Percentiles rank a stretch among this genome's conserved stretches.
Conservation (phyloP, 2,329 filamentous ascomycete genomes). For the Epichloe uncinata region DNA sequence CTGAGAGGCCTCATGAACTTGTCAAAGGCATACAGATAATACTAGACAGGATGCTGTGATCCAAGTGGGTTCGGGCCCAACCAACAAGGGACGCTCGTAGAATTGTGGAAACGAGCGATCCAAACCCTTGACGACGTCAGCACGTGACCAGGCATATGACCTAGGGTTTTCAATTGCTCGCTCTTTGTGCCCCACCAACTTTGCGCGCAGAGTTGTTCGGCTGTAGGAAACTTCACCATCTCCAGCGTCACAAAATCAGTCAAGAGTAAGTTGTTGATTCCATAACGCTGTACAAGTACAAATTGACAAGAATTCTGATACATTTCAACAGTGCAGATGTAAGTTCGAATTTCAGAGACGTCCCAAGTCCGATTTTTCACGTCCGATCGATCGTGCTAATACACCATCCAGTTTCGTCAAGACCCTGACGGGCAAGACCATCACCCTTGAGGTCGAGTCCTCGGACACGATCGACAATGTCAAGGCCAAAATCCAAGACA, state of each 20-base stretch:
- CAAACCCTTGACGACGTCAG: no score
- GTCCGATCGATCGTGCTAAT: conserved; percentile 15
- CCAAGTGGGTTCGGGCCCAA: no score
- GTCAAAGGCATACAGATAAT: no score
- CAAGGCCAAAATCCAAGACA: conserved; percentile 99
- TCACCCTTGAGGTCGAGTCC: conserved; percentile 98
- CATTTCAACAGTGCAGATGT: conserved; percentile 69
- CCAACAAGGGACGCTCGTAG: no score
- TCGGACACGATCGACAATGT: conserved; percentile 99
- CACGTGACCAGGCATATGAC: conserved; percentile 20
- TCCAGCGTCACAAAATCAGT: conserved; percentile 36
- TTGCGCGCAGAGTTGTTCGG: conserved; percentile 23
- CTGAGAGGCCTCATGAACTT: no score
- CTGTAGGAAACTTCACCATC: conserved; percentile 25
- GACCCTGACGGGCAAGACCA: conserved; percentile 99
- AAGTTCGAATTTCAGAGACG: conserved; percentile 30
- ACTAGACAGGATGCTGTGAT: no score
- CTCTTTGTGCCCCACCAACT: conserved; percentile 29
- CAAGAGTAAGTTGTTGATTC: conserved; percentile 40
- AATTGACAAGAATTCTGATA: conserved; percentile 30
- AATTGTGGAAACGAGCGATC: no score
- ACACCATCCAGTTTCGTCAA: conserved; percentile 76
- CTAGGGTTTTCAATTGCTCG: conserved; percentile 24
- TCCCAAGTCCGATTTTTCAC: background rate
- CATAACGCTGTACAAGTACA: background rate